Base-by-base conservation (phyloP, 108 stramenopile species). In the Chaetoceros tenuissimus region DNA sequence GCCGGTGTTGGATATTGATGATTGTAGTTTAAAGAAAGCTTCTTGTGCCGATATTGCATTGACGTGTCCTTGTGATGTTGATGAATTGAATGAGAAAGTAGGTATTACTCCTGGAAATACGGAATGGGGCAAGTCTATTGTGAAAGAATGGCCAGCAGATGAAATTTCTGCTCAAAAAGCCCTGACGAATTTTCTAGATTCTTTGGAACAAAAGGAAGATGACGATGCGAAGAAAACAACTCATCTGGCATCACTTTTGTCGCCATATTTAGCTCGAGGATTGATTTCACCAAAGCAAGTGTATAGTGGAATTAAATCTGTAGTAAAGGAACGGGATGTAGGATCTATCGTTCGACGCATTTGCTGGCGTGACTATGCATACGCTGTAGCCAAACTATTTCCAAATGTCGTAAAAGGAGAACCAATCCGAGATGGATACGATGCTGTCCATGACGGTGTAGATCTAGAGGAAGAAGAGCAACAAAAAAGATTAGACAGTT, bases 211-310 rank as follows among this genome's bases (percentile, higher is more conserved):
- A 40, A 40, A 40, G 13, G 13, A 13, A 10, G 34, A 40, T 40
- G 34, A 13, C 8, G 34, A 13, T 40, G 34, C 13, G 13, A 13
- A 40, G 13, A 40, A 40, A 40, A 5, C 8, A 10, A 40, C 34
- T 40, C 34, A 40, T 40, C 34, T 40, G 5, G 34, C 34, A 10
- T 40, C 34, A 10, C 34, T 5, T 40, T 13, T 77, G 18, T 77
- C 76, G 22, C 72, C 76, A 0, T 77, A 77, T 61, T 56, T 77
- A 31, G 46, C 59, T 50, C 51, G 56, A 29, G 76, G 76, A 17
- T n/a, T 77, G 19, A 60, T 77, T 21, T 77, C 76, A 19, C 72
- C 76, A 3, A 59, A 58, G 16, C 57, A 58, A 51, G 68, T 54
- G 20, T 63, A 54, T 34, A 17, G 43, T 3, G 62, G 49, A 13